Evolutionary conservation across 305 asterid genomes (phyloP), one percentile per base, ranked within the genome.

Genomic region (Plantago coronopus): DNA sequence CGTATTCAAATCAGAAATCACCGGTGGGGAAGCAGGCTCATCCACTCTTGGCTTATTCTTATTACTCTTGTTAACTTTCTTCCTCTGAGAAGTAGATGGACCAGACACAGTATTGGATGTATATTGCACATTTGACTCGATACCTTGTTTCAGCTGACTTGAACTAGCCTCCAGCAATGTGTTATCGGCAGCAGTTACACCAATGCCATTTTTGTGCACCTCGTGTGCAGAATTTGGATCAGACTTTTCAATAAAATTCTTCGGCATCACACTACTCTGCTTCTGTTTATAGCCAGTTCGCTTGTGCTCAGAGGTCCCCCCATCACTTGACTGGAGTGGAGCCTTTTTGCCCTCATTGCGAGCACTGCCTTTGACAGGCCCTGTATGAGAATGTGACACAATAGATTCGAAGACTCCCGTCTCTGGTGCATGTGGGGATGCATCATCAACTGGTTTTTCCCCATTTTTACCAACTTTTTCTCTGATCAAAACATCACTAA

Each of bases 1-100:
- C 43, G 71, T 68, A 44, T 61, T 53, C 60, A 54, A 34, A 42
- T 73, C 77, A 7, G 85, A 66, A 22, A 29, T 50, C 22, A 70
- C 61, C 59, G 75, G 68, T 34, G 78, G 77, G 21, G 68, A 62
- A 58, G 86, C 59, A 46, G 68, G 66, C 59, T 76, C 85, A 44
- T 79, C 88, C 64, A 62, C 54, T 66, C 72, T 90, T 66, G 77
- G 91, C 75, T 80, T 87, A 65, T 67, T 76, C 78, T 81, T 94
- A 70, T 67, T 60, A 73, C 48, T 66, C 81, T 76, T 72, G 70
- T 68, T 78, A 51, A 38, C 76, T 79, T 71, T 87, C 85, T 74
- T 88, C 72, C 81, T 89, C 64, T 72, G 90, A 62, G 73, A 88
- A 23, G 57, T 54, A 3, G 85, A 54, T 37, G 82, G 74, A 65